Percentiles rank a stretch among this genome's conserved stretches.
phyloP scores from a whole-genome alignment of 164 flowering plant genomes.

The Umbilicus rupestris region DNA sequence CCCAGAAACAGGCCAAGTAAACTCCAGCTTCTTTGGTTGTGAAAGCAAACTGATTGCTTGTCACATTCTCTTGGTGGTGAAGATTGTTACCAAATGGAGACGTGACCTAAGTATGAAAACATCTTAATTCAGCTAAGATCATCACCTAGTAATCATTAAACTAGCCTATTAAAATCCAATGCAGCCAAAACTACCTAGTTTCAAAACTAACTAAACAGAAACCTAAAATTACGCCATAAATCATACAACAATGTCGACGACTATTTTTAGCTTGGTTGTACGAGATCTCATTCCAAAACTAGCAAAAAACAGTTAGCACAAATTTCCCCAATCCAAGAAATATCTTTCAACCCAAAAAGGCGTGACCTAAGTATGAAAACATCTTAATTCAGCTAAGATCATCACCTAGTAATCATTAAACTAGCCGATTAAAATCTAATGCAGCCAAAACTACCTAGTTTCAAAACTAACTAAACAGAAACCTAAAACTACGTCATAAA shows the following conservation, averaged over 20 bases:
- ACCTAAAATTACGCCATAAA: too few relatives aligned
- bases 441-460: too few relatives aligned
- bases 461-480: too few relatives aligned
- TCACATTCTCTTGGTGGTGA: slow-evolving; percentile 28
- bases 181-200: too few relatives aligned
- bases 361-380: slow-evolving; percentile 22
- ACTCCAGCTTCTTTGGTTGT: slow-evolving; percentile 37
- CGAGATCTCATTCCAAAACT: too few relatives aligned
- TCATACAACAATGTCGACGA: too few relatives aligned
- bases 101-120: slow-evolving; percentile 22
- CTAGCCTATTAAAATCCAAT: not conserved
- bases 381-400: not conserved
- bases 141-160: not conserved
- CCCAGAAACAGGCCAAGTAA: slow-evolving; percentile 45
- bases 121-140: not conserved
- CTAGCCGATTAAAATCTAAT: not conserved
- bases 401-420: not conserved
- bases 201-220: too few relatives aligned
- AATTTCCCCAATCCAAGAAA: too few relatives aligned
- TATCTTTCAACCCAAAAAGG: slow-evolving; percentile 10
- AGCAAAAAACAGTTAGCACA: too few relatives aligned
- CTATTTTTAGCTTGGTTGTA: too few relatives aligned
- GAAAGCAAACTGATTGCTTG: slow-evolving; percentile 40
- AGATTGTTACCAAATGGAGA: slow-evolving; percentile 43
- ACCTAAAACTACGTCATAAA: too few relatives aligned